phyloP scores from a whole-genome alignment of 352 stramenopile genomes.

The Globisporangium sylvaticum region DNA sequence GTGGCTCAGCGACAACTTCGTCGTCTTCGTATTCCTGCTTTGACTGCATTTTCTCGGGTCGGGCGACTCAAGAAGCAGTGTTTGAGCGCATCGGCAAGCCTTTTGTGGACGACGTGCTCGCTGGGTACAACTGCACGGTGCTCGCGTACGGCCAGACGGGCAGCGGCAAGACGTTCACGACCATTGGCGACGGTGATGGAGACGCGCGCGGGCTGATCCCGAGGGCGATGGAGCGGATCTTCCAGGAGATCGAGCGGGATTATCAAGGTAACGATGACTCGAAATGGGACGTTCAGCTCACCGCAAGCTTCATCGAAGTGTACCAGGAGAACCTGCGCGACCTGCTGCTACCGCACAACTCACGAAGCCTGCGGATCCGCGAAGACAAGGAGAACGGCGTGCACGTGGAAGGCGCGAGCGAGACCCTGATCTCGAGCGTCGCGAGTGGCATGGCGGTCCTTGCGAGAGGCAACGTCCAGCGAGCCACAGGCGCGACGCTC shows the following conservation, averaged over 20 bases:
- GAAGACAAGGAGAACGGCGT: slow-evolving; percentile 36
- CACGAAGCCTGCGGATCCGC: slow-evolving; percentile 30
- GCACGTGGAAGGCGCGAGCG: slow-evolving; percentile 47
- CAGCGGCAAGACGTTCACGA: slow-evolving; percentile 69
- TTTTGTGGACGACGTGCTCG: slow-evolving; percentile 48
- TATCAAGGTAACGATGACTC: neutral
- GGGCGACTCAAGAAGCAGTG: slow-evolving; percentile 35
- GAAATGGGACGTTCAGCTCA: slow-evolving; percentile 33
- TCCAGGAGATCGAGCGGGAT: slow-evolving; percentile 19
- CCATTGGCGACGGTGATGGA: slow-evolving; percentile 21
- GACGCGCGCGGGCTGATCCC: slow-evolving; percentile 32
- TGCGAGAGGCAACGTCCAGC: slow-evolving; percentile 29
- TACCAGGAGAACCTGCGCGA: slow-evolving; percentile 67
- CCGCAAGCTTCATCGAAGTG: slow-evolving; percentile 61
- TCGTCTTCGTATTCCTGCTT: slow-evolving; percentile 28
- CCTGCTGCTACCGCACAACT: slow-evolving; percentile 39
- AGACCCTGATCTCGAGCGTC: slow-evolving; percentile 31
- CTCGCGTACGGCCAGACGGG: slow-evolving; percentile 70
- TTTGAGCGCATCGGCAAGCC: slow-evolving; percentile 44
- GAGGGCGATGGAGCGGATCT: slow-evolving; percentile 33
- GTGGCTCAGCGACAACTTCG: neutral
- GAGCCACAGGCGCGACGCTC: slow-evolving; percentile 39
- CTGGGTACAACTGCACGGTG: slow-evolving; percentile 69
- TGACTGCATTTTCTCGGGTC: slow-evolving; percentile 38
- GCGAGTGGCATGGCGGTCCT: slow-evolving; percentile 31